A percentile compares a stretch with the other conserved stretches of the same genome.
phyloP scores from a whole-genome alignment of 148 eudicot genomes.

The Drosera capensis region DNA sequence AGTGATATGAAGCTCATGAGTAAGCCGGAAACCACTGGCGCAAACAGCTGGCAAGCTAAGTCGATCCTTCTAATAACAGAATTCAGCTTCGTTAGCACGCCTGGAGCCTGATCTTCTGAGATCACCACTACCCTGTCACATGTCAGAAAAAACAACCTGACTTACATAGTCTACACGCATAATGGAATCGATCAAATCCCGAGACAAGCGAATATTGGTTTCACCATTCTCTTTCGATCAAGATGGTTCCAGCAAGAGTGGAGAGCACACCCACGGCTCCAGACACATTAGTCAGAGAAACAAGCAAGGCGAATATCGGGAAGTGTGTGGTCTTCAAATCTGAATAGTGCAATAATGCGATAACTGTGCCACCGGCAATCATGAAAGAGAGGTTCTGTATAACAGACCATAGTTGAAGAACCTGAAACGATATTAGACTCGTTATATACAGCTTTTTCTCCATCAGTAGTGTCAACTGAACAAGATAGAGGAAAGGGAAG shows the following conservation, averaged over 20 bases:
- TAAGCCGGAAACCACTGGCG: conserved; percentile 78
- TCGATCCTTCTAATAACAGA: conserved; percentile 73
- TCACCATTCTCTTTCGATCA: conserved; percentile 97
- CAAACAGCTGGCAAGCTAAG: conserved; percentile 61
- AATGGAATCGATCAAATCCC: neutral
- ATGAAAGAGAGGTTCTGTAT: conserved; percentile 66
- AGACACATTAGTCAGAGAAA: conserved; percentile 40
- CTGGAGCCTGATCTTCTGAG: conserved; percentile 60
- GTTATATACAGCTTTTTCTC: too few relatives aligned
- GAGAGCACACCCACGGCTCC: conserved; percentile 89
- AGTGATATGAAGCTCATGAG: conserved; percentile 71
- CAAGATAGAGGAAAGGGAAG: neutral
- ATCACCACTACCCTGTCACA: conserved; percentile 74
- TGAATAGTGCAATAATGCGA: conserved; percentile 30
- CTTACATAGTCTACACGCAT: neutral
- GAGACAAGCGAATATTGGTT: neutral
- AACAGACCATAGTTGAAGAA: conserved; percentile 60
- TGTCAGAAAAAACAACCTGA: neutral
- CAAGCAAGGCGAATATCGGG: conserved; percentile 28
- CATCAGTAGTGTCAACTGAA: neutral
- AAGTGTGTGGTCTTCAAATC: conserved; percentile 22
- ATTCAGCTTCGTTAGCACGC: conserved; percentile 46
- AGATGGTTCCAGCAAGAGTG: conserved; percentile 85
- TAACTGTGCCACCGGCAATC: conserved; percentile 63
- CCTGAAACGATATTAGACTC: conserved; percentile 27